These are phyloP conservation scores for Pilasporangium apinafurcum DNA, from an alignment of 352 stramenopile genomes.

Conservation along the genomic window DNA sequence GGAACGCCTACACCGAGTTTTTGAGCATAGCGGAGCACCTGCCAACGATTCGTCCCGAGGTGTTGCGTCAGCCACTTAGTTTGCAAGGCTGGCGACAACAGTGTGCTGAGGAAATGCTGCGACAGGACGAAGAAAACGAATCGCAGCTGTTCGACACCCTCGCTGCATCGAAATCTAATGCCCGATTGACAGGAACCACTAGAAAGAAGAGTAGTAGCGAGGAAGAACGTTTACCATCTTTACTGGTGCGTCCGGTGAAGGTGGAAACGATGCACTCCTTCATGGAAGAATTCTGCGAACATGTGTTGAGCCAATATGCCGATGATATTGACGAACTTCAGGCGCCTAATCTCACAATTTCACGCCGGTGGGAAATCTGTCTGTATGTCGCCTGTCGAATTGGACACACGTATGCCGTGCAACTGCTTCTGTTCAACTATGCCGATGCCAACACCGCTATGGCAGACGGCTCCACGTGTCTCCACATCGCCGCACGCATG, in stretches of 20 bases:
- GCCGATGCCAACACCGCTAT: conserved; percentile 53
- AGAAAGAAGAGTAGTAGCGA: too few species aligned
- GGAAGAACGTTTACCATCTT: too few species aligned
- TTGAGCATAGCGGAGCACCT: conserved; percentile 45
- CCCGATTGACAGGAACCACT: too few species aligned
- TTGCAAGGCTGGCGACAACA: conserved; percentile 53
- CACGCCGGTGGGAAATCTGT: conserved; percentile 67
- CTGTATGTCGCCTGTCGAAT: conserved; percentile 70
- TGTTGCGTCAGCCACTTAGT: conserved; percentile 31
- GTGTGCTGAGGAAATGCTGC: conserved; percentile 39
- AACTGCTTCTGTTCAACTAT: conserved; percentile 74
- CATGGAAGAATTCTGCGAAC: conserved; percentile 76
- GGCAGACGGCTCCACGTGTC: conserved; percentile 54
- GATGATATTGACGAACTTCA: conserved; percentile 56
- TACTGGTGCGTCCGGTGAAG: conserved; percentile 52
- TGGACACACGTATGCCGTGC: conserved; percentile 63
- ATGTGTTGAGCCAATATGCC: conserved; percentile 53
- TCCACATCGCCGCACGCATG: conserved; percentile 71
- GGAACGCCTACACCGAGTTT: conserved; percentile 47
- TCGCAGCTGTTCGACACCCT: neutral
- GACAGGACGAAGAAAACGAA: conserved; percentile 14
- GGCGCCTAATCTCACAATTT: conserved; percentile 27
- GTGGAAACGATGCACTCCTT: conserved; percentile 73
- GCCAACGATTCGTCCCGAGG: conserved; percentile 8
- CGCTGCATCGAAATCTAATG: too few species aligned